phyloP scores from a whole-genome alignment of 208 protist species.

The Trypanosoma cruzi region DNA sequence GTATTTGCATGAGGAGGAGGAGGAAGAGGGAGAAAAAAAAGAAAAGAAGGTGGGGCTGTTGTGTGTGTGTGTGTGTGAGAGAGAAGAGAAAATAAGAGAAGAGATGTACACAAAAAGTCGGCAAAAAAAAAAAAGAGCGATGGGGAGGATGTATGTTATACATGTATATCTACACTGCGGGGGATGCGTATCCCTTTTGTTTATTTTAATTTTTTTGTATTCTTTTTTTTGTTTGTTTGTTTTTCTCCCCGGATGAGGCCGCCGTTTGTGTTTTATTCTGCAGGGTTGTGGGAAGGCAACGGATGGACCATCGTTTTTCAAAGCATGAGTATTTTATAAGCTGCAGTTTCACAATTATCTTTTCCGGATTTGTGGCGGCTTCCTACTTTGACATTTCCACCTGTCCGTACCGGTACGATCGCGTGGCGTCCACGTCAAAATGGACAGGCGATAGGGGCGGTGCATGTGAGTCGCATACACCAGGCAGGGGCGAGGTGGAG shows the following conservation, averaged over 20 bases:
- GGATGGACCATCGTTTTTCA: constrained; percentile 65
- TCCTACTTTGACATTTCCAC: constrained; percentile 67
- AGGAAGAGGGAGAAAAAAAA: too few relatives aligned
- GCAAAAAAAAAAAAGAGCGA: too few relatives aligned
- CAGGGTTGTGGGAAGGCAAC: background rate
- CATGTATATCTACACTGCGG: too few relatives aligned
- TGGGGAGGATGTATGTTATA: too few relatives aligned
- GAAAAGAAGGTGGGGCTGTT: too few relatives aligned
- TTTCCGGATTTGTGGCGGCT: constrained; percentile 46
- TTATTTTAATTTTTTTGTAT: constrained; percentile 17
- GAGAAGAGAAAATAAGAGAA: too few relatives aligned
- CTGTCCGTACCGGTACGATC: constrained; percentile 54
- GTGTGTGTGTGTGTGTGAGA: too few relatives aligned
- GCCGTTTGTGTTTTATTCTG: background rate
- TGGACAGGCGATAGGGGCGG: background rate
- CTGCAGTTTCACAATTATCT: constrained; percentile 55
- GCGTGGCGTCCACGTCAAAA: too few relatives aligned
- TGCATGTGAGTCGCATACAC: background rate
- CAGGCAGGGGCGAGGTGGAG: background rate
- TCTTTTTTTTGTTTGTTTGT: background rate
- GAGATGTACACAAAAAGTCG: too few relatives aligned
- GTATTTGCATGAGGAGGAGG: too few relatives aligned
- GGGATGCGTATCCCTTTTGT: too few relatives aligned
- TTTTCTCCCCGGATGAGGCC: background rate
- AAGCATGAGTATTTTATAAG: constrained; percentile 58